Conservation (phyloP, 305 asterid genomes). For the Stenogyne calaminthoides region DNA sequence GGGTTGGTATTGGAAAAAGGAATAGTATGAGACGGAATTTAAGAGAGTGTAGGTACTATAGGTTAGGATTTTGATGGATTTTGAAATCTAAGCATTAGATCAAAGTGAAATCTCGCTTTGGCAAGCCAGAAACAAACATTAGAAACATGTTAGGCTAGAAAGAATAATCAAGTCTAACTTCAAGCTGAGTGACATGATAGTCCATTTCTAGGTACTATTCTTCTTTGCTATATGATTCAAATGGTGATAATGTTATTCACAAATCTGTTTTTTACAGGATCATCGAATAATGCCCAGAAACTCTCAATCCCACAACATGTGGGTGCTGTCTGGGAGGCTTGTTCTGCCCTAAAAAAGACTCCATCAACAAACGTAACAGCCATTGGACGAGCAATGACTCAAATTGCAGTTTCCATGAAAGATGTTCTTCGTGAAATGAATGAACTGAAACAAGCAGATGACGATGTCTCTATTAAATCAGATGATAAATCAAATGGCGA, state of each 20-base stretch:
- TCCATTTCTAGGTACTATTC: not conserved
- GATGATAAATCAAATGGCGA: constrained; percentile 39
- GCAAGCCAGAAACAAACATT: no score
- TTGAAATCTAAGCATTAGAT: no score
- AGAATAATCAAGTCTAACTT: no score
- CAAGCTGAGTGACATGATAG: not conserved
- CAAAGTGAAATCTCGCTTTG: no score
- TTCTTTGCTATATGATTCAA: not conserved
- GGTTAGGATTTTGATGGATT: no score
- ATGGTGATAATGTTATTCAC: constrained; percentile 1
- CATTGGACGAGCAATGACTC: constrained; percentile 88
- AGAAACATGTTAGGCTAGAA: no score
- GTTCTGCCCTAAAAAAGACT: constrained; percentile 77
- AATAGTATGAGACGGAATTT: no score
- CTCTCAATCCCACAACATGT: constrained; percentile 71
- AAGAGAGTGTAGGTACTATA: no score
- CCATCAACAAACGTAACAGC: constrained; percentile 85
- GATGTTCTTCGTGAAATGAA: constrained; percentile 92
- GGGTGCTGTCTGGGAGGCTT: constrained; percentile 88
- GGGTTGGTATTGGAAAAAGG: no score
- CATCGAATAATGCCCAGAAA: constrained; percentile 43
- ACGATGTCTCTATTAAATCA: constrained; percentile 33
- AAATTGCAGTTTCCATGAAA: constrained; percentile 70
- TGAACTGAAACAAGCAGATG: constrained; percentile 63
- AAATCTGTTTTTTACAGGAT: constrained; percentile 48